Conservation (phyloP, 2,329 filamentous ascomycete species). For the Lasiodiplodia hormozganensis region DNA sequence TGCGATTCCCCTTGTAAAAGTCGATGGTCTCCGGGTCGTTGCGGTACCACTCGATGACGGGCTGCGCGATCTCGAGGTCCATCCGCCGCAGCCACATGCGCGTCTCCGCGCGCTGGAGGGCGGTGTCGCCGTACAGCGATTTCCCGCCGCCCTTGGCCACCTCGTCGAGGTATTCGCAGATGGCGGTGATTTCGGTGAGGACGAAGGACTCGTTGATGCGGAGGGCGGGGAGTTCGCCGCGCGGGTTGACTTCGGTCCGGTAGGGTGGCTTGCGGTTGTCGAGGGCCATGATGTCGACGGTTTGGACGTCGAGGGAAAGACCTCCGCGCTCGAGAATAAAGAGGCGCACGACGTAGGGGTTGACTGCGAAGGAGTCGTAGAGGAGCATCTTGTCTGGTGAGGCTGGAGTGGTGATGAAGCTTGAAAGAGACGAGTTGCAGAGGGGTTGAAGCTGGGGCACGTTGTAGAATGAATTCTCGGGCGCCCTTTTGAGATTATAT, state of each 20-base stretch:
- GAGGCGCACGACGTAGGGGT: constrained; percentile 9
- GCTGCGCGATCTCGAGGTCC: constrained; percentile 19
- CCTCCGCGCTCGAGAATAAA: constrained; percentile 20
- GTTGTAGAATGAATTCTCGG: too few species aligned
- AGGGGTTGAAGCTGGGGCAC: too few species aligned
- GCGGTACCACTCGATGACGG: not conserved
- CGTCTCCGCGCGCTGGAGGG: constrained; percentile 16
- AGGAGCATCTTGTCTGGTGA: not conserved
- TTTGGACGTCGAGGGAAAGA: not conserved
- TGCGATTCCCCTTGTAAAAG: not conserved
- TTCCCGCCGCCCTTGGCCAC: not conserved
- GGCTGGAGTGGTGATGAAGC: too few species aligned
- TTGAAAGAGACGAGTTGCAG: too few species aligned
- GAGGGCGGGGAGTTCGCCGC: constrained; percentile 52
- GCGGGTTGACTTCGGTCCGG: constrained; percentile 7
- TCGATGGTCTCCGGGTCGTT: not conserved
- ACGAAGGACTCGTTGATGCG: constrained; percentile 65
- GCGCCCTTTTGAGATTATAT: too few species aligned
- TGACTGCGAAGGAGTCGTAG: not conserved
- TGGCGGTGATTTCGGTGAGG: constrained; percentile 34
- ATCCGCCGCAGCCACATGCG: constrained; percentile 18
- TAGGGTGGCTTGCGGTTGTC: constrained; percentile 25
- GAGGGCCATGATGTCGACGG: not conserved
- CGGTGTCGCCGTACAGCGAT: not conserved
- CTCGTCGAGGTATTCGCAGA: constrained; percentile 27